Base-by-base conservation (phyloP, 2,329 filamentous ascomycete species). In the Nemania sp. region DNA sequence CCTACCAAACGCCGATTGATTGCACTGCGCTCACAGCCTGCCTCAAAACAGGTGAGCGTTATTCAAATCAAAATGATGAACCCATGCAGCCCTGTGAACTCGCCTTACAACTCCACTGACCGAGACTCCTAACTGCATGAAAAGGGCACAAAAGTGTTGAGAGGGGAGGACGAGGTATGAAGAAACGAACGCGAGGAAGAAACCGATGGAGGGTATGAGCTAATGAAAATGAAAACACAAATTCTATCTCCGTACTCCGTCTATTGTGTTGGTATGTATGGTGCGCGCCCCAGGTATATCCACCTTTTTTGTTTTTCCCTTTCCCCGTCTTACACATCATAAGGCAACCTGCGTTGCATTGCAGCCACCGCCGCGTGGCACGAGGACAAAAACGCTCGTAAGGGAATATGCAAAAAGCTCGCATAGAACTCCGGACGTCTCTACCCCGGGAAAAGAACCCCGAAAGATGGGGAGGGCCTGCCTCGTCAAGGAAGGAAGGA, bases 231-330 rank as follows among this genome's bases (percentile, higher is more conserved):
- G n/a, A 12, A 23, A 17, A 17, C 3, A 5, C 9, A 31, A 22
- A 15, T 5, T 56, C 49, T 56, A 56, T 53, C 40, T 45, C 54
- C 39, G 19, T 9, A 14, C 9, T 30, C 41, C 26, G 23, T 57
- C 45, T 49, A 50, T 39, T 17, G 36, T 43, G 34, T 40, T 20
- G 15, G 31, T 39, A 15, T n/a, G 30, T 39, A 22, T 15, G 41
- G 20, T 52, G 42, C 15, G 39, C 22, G 19, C 22, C 7, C 19
- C 17, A 11, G 19, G 39, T 28, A 30, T 5, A 49, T 49, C 53
- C 54, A 53, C 49, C 46, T 49, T 19, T 22, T 23, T 17, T 26
- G 45, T 19, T 22, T 22, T 15, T 31, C 42, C 34, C 12, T 34
- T 22, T 52, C 37, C 24, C 41, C 40, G 9, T 12, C 39, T 17